Percentiles rank a stretch among this genome's conserved stretches.
Conservation (phyloP, 306 rosid species). For the Abrus precatorius region DNA sequence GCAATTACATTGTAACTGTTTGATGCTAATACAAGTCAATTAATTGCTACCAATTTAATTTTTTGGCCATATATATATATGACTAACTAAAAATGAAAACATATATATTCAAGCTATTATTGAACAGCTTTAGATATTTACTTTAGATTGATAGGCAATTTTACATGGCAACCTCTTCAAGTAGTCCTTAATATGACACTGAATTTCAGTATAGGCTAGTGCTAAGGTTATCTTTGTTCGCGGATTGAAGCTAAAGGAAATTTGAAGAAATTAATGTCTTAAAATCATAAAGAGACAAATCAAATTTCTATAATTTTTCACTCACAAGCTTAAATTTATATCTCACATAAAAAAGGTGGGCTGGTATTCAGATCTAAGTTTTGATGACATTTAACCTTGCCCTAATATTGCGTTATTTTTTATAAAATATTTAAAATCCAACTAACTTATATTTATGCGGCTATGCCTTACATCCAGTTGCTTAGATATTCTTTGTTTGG, state of each 20-base stretch:
- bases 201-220: neutral
- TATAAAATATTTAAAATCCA: neutral
- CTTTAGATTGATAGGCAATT: neutral
- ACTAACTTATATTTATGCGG: neutral
- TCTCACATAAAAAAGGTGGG: no score
- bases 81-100: neutral
- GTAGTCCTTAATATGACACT: no score
- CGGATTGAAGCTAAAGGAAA: no score
- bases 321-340: neutral
- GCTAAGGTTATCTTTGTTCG: neutral
- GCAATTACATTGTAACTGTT: neutral
- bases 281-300: neutral
- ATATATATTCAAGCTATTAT: neutral
- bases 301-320: neutral
- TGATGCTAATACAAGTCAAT: neutral
- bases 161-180: neutral
- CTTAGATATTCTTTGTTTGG: neutral
- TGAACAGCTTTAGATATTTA: neutral
- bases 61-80: neutral
- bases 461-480: neutral
- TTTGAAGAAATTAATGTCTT: neutral
- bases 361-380: neutral
- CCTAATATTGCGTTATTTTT: conserved; percentile 9
- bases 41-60: no score
- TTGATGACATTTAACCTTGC: conserved; percentile 3